A percentile compares a stretch with the other conserved stretches of the same genome.
phyloP scores from a whole-genome alignment of 1,139 yeast genomes.

The Ashbya aceris region DNA sequence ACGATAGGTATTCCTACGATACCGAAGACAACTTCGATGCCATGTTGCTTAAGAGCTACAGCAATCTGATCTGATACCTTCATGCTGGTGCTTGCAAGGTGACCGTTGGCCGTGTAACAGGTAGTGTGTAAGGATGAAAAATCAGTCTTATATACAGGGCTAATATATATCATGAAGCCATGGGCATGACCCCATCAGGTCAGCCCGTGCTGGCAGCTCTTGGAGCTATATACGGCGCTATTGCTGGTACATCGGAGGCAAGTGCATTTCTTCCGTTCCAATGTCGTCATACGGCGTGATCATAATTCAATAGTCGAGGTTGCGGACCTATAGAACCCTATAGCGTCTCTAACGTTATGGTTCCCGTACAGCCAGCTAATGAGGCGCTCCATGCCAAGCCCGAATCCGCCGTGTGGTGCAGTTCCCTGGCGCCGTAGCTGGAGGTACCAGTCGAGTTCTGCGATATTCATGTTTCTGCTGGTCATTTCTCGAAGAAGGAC shows the following conservation, averaged over 20 bases:
- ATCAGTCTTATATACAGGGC: too few species aligned
- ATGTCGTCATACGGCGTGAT: neutral
- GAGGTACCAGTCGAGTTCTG: constrained; percentile 71
- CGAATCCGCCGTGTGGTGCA: constrained; percentile 95
- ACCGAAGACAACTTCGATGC: constrained; percentile 50
- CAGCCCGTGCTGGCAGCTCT: too few species aligned
- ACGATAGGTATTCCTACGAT: constrained; percentile 65
- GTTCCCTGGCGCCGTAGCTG: constrained; percentile 67
- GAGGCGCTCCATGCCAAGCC: constrained; percentile 86
- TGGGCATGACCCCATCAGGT: too few species aligned
- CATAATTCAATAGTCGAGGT: constrained; percentile 14
- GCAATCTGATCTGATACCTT: constrained; percentile 37
- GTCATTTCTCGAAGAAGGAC: constrained; percentile 42
- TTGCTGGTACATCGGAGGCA: too few species aligned
- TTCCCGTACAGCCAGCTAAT: constrained; percentile 60
- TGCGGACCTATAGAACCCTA: constrained; percentile 62
- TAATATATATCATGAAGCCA: too few species aligned
- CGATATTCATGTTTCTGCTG: constrained; percentile 43
- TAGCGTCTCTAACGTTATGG: constrained; percentile 71
- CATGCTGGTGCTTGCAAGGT: neutral
- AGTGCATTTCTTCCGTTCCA: too few species aligned
- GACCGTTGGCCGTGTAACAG: too few species aligned
- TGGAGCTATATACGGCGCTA: too few species aligned
- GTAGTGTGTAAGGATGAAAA: too few species aligned
- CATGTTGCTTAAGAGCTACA: constrained; percentile 36